Conservation (phyloP, 1,139 yeast genomes). For the Lodderomyces margitis region DNA sequence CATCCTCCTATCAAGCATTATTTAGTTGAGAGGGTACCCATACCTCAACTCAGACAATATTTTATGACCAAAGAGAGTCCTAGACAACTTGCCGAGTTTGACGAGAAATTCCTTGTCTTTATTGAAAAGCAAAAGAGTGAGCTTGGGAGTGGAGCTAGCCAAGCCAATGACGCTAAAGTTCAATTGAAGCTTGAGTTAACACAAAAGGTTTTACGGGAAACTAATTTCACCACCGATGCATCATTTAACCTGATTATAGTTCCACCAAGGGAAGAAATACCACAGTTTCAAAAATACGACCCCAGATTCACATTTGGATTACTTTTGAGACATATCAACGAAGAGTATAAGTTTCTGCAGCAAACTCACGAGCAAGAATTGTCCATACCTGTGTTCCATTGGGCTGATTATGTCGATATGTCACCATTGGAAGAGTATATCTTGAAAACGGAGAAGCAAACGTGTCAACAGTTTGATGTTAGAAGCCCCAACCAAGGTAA, state of each 20-base stretch:
- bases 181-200: neutral
- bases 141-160: too few species aligned
- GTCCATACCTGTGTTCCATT: slow-evolving; percentile 31
- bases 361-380: neutral
- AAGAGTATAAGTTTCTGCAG: neutral
- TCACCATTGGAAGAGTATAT: slow-evolving; percentile 22
- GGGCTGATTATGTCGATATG: slow-evolving; percentile 36
- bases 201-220: neutral
- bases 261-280: slow-evolving; percentile 10
- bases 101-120: neutral
- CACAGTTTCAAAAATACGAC: slow-evolving; percentile 24
- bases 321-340: slow-evolving; percentile 21
- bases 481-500: slow-evolving; percentile 15
- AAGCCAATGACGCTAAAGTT: neutral
- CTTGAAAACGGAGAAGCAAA: slow-evolving; percentile 16
- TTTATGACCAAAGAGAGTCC: neutral
- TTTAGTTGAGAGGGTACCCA: slow-evolving; percentile 9
- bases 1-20: slow-evolving; percentile 7
- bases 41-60: slow-evolving; percentile 3
- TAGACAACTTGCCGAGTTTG: neutral
- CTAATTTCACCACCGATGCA: neutral
- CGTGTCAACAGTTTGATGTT: slow-evolving; percentile 25
- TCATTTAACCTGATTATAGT: slow-evolving; percentile 2
- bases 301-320: slow-evolving; percentile 33
- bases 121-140: neutral